phyloP scores from a whole-genome alignment of 2,329 filamentous ascomycete species.

The Colletotrichum chlorophyti region DNA sequence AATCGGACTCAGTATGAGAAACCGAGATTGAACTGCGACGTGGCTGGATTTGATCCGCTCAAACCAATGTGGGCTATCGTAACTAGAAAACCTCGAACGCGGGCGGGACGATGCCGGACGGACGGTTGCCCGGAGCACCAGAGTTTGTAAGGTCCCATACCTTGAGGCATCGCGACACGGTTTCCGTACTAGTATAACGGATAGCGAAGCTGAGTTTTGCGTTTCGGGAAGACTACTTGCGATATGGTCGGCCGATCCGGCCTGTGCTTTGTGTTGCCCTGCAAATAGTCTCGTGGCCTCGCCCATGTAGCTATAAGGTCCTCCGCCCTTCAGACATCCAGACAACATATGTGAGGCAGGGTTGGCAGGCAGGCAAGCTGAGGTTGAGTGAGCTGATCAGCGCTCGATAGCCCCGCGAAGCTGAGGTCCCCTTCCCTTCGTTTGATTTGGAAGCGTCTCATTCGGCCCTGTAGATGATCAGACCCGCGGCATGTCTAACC shows the following conservation, averaged over 20 bases:
- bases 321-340: no score
- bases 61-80: background rate
- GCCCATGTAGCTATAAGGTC: no score
- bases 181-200: background rate
- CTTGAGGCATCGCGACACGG: no score
- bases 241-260: constrained; percentile 10
- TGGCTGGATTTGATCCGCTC: background rate
- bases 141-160: no score
- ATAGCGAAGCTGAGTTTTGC: background rate
- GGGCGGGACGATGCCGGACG: constrained; percentile 9
- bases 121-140: constrained; percentile 15
- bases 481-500: constrained; percentile 1
- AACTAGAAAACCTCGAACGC: background rate
- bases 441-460: background rate
- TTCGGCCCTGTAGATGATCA: constrained; percentile 6
- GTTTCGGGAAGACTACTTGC: background rate
- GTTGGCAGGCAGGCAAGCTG: no score
- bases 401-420: background rate
- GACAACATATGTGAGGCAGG: no score
- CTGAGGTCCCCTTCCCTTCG: constrained; percentile 6
- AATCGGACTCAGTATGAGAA: no score
- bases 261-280: constrained; percentile 4
- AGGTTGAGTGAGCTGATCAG: constrained; percentile 2
- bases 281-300: background rate
- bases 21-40: background rate